A percentile compares a stretch with the other conserved stretches of the same genome.
Conservation (phyloP, 1,284 basidiomycete genomes). For the Cutaneotrichosporon daszewskae region DNA sequence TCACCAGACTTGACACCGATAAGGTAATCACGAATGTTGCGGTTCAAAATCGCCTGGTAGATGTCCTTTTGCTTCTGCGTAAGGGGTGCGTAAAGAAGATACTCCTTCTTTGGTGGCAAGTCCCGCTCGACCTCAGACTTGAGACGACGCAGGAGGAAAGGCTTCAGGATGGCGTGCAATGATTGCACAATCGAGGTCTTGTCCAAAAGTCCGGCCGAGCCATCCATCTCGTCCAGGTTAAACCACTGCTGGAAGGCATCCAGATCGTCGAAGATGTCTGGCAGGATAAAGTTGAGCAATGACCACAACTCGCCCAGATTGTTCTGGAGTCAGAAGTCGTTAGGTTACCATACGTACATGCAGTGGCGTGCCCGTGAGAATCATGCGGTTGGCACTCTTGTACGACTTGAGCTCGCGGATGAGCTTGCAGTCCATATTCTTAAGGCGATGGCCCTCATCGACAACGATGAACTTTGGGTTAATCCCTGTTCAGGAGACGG, state of each 20-base stretch:
- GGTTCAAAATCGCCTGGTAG: slow-evolving; percentile 71
- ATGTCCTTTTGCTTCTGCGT: slow-evolving; percentile 73
- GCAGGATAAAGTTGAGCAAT: slow-evolving; percentile 87
- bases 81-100: slow-evolving; percentile 85
- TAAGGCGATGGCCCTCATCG: slow-evolving; percentile 90
- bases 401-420: slow-evolving; percentile 89
- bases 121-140: slow-evolving; percentile 84
- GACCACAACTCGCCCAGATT: slow-evolving; percentile 93
- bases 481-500: too few relatives aligned
- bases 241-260: slow-evolving; percentile 87
- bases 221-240: slow-evolving; percentile 46
- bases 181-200: slow-evolving; percentile 61
- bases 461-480: slow-evolving; percentile 89
- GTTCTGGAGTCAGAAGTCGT: slow-evolving; percentile 56
- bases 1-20: slow-evolving; percentile 51
- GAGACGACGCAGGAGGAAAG: slow-evolving; percentile 86
- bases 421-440: slow-evolving; percentile 85
- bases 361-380: slow-evolving; percentile 87
- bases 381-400: slow-evolving; percentile 75
- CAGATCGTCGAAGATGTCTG: slow-evolving; percentile 84
- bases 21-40: slow-evolving; percentile 62
- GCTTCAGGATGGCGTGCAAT: slow-evolving; percentile 86
- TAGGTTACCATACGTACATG: slow-evolving; percentile 56
- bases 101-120: slow-evolving; percentile 83
- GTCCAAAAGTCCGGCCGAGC: slow-evolving; percentile 52